Percentiles rank a stretch among this genome's conserved stretches.
Evolutionary conservation across 805 yeast genomes (phyloP).

Genomic region (Maudiozyma serrabonitensis): DNA sequence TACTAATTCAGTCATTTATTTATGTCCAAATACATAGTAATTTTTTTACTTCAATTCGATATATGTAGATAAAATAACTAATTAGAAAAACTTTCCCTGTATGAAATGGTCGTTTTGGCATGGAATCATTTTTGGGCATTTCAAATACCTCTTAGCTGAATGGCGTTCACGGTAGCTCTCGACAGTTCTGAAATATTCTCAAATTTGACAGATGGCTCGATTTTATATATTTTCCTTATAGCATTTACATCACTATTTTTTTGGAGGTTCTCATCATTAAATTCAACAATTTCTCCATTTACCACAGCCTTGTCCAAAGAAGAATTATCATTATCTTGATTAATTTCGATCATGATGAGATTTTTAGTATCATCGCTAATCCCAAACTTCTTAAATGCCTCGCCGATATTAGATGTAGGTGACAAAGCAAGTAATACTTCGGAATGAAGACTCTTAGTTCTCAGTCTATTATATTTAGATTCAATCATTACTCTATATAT

Average conservation of each 20-base stretch:
- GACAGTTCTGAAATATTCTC: constrained; percentile 26
- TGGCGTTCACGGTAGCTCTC: constrained; percentile 37
- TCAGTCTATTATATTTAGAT: constrained; percentile 35
- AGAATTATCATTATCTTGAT: constrained; percentile 8
- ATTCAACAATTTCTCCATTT: constrained; percentile 28
- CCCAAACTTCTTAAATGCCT: constrained; percentile 64
- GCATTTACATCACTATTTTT: constrained; percentile 28
- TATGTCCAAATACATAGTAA: no score
- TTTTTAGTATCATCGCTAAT: constrained; percentile 40
- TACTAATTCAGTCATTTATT: neutral
- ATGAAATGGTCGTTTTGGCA: neutral
- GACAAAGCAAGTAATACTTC: constrained; percentile 63
- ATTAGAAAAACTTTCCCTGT: no score
- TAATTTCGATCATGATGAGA: constrained; percentile 27
- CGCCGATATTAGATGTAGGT: constrained; percentile 58
- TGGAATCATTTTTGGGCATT: neutral
- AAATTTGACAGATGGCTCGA: constrained; percentile 16
- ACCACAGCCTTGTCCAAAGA: constrained; percentile 11
- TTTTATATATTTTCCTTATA: constrained; percentile 29
- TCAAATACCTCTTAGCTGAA: constrained; percentile 38
- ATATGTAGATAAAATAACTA: neutral
- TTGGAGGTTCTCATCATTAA: constrained; percentile 27
- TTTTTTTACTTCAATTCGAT: neutral
- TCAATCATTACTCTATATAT: constrained; percentile 54
- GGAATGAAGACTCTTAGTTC: constrained; percentile 60